These are phyloP conservation scores for Psilocybe subaeruginosa DNA, from an alignment of 768 basidiomycete genomes.

Conservation along the genomic window DNA sequence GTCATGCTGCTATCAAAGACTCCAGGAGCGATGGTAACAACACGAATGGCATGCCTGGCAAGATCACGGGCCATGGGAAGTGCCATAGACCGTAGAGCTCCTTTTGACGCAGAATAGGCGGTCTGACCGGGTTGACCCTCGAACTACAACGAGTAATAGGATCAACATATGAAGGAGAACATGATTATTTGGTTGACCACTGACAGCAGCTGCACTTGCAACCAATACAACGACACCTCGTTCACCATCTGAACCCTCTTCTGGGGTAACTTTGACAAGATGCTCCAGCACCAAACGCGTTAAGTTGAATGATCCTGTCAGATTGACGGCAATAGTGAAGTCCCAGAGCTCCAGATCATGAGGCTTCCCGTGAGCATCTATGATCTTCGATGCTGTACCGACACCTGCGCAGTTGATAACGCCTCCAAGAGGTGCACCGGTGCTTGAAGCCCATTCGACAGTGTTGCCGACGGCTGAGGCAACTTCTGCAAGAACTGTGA, in stretches of 20 bases:
- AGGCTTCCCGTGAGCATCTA: constrained; percentile 46
- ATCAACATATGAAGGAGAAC: background rate
- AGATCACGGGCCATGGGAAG: constrained; percentile 66
- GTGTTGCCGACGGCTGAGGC: constrained; percentile 39
- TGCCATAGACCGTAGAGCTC: constrained; percentile 58
- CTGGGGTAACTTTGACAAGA: constrained; percentile 48
- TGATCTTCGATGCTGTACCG: constrained; percentile 46
- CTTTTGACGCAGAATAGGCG: constrained; percentile 60
- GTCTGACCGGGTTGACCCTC: constrained; percentile 61
- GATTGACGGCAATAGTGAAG: constrained; percentile 53
- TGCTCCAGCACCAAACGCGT: constrained; percentile 55
- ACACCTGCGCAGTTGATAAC: constrained; percentile 64
- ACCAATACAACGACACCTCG: constrained; percentile 62
- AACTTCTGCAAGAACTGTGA: constrained; percentile 39
- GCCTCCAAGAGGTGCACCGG: constrained; percentile 53
- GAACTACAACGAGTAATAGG: constrained; percentile 35
- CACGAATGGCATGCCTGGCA: constrained; percentile 51
- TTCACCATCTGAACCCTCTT: constrained; percentile 52
- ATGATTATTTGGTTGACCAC: constrained; percentile 15
- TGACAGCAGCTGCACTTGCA: constrained; percentile 55
- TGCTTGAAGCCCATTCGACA: constrained; percentile 43
- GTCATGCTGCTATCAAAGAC: constrained; percentile 53
- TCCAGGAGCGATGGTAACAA: constrained; percentile 59
- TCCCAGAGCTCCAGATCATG: constrained; percentile 57
- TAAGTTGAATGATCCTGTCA: constrained; percentile 63